phyloP scores from a whole-genome alignment of 2,329 filamentous ascomycete species.

The Grosmannia serpens region DNA sequence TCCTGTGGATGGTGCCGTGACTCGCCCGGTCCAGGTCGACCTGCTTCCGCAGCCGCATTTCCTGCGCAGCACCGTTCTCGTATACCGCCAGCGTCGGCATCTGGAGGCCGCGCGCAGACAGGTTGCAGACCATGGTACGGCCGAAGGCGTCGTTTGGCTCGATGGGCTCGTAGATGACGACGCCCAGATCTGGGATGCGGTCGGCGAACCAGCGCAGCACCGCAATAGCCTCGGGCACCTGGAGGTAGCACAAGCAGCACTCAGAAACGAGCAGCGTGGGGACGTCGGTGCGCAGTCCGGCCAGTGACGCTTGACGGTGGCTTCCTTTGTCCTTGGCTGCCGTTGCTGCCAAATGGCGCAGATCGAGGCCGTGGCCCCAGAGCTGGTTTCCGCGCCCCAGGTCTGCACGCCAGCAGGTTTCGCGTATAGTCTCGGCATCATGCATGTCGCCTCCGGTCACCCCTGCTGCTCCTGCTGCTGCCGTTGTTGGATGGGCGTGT shows the following conservation, averaged over 20 bases:
- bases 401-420: conserved; percentile 32
- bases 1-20: conserved; percentile 36
- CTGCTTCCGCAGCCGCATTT: conserved; percentile 43
- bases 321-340: not conserved
- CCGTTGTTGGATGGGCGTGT: not conserved
- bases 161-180: conserved; percentile 85
- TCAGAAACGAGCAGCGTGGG: conserved; percentile 87
- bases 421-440: conserved; percentile 4
- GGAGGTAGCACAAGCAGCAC: conserved; percentile 88
- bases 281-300: conserved; percentile 39
- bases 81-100: conserved; percentile 75
- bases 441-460: not conserved
- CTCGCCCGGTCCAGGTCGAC: conserved; percentile 48
- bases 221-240: conserved; percentile 47
- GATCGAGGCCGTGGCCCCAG: conserved; percentile 55
- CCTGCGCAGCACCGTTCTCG: conserved; percentile 56
- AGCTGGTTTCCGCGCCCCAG: conserved; percentile 30
- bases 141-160: conserved; percentile 78
- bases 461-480: not conserved
- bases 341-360: conserved; percentile 41
- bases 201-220: conserved; percentile 56
- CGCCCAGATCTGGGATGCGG: conserved; percentile 32
- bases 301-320: conserved; percentile 14
- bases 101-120: conserved; percentile 67
- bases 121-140: conserved; percentile 81